Base-by-base conservation (phyloP, 768 basidiomycete species). In the Artomyces pyxidatus region DNA sequence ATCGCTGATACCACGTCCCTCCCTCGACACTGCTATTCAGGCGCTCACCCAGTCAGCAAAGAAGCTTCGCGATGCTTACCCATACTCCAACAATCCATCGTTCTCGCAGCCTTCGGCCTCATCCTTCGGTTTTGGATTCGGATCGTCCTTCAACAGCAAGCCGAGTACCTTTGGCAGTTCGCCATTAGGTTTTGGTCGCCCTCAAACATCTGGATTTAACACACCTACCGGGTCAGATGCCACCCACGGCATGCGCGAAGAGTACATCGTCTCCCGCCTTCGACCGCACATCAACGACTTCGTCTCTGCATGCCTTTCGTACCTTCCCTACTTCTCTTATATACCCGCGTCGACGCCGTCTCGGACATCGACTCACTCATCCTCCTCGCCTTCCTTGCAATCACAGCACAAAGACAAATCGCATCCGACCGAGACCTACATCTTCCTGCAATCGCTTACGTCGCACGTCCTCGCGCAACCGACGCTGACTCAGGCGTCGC, bases 301-400 rank as follows among this genome's bases (percentile, higher is more conserved):
- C 56, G 80, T 83, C 26, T 76, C 88, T 3, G 77, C 83, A 26
- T 86, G 78, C 63, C 74, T 81, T 63, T 84, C 89, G 6, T 92
- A 91, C 62, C 77, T 91, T 41, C 87, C 86, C 3, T 91, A 92
- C 61, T 92, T 92, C 61, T 85, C 88, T 19, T 82, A 77, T 56
- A 63, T 76, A 45, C 61, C 73, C 12, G 47, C 59, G 37, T 59
- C 52, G 45, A 55, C 37, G 25, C 57, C 45, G 48, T 56, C 58
- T 55, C 59, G 59, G 46, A 57, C 49, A 52, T 55, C 51, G 30
- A 41, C 49, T 45, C 59, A 65, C 44, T 54, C 65, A 56, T 52
- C 64, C 55, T 53, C 22, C 54, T 56, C 17, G 35, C 57, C 17
- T 21, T 58, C 76, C 26, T n/a, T n/a, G n/a, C 76, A 76, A 56